Evolutionary conservation across 208 protist genomes (phyloP), one percentile per base, ranked within the genome.

Genomic region (Trypanosoma cruzi): DNA sequence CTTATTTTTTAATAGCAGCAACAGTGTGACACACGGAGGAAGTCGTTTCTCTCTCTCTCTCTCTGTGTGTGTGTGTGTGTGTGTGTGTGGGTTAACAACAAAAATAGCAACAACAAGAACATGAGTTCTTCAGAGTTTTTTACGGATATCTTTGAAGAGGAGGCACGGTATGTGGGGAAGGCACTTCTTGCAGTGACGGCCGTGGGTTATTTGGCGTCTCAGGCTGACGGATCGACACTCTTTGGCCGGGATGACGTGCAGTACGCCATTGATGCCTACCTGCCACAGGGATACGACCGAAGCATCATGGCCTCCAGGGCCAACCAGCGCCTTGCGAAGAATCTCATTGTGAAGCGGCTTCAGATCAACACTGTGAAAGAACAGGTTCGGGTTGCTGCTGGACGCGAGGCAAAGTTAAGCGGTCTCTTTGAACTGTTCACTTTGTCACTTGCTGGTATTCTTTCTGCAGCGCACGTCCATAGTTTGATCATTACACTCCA

Each of bases 211-310:
- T 40, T 90, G 13, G 52, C 66, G 0, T 66, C 63, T n/a, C 63
- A 58, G 28, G 64, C 40, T 2, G 36, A 40, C 7, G 26, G n/a
- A 22, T 42, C 49, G 29, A 63, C 36, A 67, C 79, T 64, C 64
- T 55, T 66, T 72, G 20, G 62, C 79, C 36, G 78, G 68, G 1
- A 73, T 60, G 77, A 91, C 46, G 86, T 82, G 46, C 66, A 81
- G 70, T 82, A 87, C 71, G 86, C 84, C 34, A 89, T 92, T 57
- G 65, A 80, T 14, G 80, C 79, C 3, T 77, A 95, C 71, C 73
- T 95, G 52, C 71, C 84, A 10, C 87, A 92, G 53, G 89, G 81
- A 24, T 91, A 85, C 67, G 86, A 92, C 60, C 81, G 89, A 28
- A 86, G 84, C 68, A 77, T 92, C 64, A 80, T 95, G 40, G 65